Base-by-base conservation (phyloP, 441 rosid genomes). In the Corymbia citriodora region DNA sequence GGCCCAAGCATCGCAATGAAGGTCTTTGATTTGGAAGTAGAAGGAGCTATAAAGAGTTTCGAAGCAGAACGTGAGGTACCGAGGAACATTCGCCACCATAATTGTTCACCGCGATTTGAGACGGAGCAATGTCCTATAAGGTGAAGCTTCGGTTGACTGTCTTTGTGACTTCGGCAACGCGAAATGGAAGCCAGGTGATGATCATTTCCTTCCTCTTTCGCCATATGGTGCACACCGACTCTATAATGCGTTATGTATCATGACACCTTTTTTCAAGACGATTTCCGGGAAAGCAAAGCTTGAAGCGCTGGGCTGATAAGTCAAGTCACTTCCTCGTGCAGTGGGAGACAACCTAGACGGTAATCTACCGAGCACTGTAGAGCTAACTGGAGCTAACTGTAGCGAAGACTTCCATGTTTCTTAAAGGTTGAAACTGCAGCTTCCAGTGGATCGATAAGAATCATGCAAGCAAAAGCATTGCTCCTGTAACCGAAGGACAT, bases 51-150 rank as follows among this genome's bases (percentile, higher is more conserved):
- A 23, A 85, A 50, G 33, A 87, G 88, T 45, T 87, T 55, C 23
- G 8, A 55, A 13, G 33, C 52, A 9, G 68, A 87, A 29, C 23
- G 88, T 4, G 52, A 87, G 17, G 27, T 55, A 19, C 52, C 36
- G 31, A 55, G 87, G 15, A 92, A 54, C 2, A 81, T 86, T 88
- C 91, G 90, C 13, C 92, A 93, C 87, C 79, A 88, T 36, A 92
- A 88, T 79, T 0, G 85, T 45, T 79, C 85, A 79, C n/a, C 45
- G 6, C 9, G 52, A 59, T 40, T 25, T 79, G 52, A 79, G 48
- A 45, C 90, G 87, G 12, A 86, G 89, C 81, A 49, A 91, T 29
- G 57, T 89, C 52, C 81, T 68, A 17, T 61, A 87, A 8, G 88
- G 81, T 40, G 82, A 85, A 45, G 36, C 54, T 50, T 63, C 55